phyloP scores from a whole-genome alignment of 495 filamentous ascomycete species.

The Hypoxylon intermedium region DNA sequence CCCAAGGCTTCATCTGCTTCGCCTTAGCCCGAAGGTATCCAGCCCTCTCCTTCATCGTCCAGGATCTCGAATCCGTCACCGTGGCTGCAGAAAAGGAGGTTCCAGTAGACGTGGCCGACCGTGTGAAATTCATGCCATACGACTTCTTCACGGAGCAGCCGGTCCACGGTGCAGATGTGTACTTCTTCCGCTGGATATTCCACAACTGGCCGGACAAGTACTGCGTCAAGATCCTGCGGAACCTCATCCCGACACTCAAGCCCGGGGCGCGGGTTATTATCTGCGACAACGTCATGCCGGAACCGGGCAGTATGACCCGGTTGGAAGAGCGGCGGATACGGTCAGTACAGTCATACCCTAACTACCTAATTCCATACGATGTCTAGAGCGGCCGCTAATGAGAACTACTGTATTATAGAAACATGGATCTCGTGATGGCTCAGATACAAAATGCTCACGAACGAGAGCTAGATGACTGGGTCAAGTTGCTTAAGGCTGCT shows the following conservation, averaged over 20 bases:
- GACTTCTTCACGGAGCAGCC: conserved; percentile 60
- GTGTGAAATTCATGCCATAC: conserved; percentile 49
- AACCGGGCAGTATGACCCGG: conserved; percentile 20
- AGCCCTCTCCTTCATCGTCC: conserved; percentile 49
- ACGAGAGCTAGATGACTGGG: conserved; percentile 36
- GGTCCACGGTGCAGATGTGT: conserved; percentile 55
- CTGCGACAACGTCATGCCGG: conserved; percentile 47
- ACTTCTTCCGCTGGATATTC: conserved; percentile 58
- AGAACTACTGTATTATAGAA: conserved; percentile 6
- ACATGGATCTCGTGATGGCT: conserved; percentile 38
- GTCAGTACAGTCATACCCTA: background rate
- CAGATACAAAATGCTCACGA: conserved; percentile 30
- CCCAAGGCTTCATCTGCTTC: conserved; percentile 46
- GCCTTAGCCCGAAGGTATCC: conserved; percentile 47
- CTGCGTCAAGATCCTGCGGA: conserved; percentile 44
- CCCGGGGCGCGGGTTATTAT: conserved; percentile 47
- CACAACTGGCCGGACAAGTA: conserved; percentile 53
- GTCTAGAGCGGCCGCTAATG: background rate
- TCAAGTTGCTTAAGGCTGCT: conserved; percentile 11
- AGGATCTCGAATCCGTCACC: conserved; percentile 45
- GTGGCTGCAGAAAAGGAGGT: background rate
- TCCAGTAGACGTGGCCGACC: background rate
- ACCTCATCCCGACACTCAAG: conserved; percentile 50
- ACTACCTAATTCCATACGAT: background rate
- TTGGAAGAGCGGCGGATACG: conserved; percentile 10